Evolutionary conservation across 2,329 filamentous ascomycete genomes (phyloP), one percentile per base, ranked within the genome.

Genomic region (Colletotrichum sojae): DNA sequence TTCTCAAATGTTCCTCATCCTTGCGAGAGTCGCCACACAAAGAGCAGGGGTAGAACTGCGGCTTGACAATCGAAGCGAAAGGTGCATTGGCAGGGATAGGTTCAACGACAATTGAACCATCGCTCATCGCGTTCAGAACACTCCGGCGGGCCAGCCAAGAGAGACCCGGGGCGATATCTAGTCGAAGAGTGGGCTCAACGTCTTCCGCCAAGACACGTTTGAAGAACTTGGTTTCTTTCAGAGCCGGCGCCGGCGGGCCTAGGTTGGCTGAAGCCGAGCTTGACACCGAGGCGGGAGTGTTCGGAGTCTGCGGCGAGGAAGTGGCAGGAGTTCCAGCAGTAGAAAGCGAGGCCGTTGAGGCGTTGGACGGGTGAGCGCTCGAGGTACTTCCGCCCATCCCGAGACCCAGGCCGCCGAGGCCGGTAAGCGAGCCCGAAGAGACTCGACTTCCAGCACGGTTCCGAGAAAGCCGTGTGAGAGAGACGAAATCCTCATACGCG

Each of bases 201-300:
- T 99, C 96, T 79, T 99, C 96, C 20, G 89, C 87, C 27, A 98
- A 81, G 6, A 91, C 91, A 54, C 96, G 91, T 83, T 98, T 98
- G 83, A 95, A 99, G 77, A 98, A 99, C 72, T 92, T 94, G 31
- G 92, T 94, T 65, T 98, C 96, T 76, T 96, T 97, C 48, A 99
- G 83, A 5, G 91, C 90, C 3, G 88, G 90, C 40, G 88, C 71
- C 25, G 77, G 77, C 13, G 75, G 71, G 16, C 71, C 70, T 12
- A 76, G 73, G 40, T 79, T 73, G 25, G 76, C 75, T 2, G 86
- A 86, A 55, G 77, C 77, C 13, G 80, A 77, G 73, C 86, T 88
- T 46, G 82, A 75, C 8, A 79, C 85, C 58, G 83, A 91, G 73
- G 86, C 87, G 53, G 84, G 88, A 5, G 84, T 90, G 71, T 83